Evolutionary conservation across 108 stramenopile genomes (phyloP).

Genomic region (Epithemia pelagica): DNA sequence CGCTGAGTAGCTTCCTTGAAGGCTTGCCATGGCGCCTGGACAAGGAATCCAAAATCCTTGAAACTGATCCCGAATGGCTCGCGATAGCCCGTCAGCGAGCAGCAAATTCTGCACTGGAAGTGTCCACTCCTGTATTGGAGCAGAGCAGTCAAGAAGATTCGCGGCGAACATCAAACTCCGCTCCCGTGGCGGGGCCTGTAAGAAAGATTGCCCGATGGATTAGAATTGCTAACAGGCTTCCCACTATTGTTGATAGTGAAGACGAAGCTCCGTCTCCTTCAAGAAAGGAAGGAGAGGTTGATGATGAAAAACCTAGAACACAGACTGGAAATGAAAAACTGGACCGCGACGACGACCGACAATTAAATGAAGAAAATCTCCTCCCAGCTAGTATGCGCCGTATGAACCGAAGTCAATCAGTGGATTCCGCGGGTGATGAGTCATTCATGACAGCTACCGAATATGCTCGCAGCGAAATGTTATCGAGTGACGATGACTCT

Average conservation of each 20-base stretch:
- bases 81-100: not conserved
- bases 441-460: not conserved
- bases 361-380: not conserved
- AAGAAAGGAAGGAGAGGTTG: not conserved
- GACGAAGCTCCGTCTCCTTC: not conserved
- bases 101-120: not conserved
- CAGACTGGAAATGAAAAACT: not conserved
- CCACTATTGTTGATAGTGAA: not conserved
- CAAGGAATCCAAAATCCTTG: not conserved
- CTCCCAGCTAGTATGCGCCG: not conserved
- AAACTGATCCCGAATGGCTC: not conserved
- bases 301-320: too few relatives aligned
- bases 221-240: not conserved
- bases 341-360: not conserved
- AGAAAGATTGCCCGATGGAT: not conserved
- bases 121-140: not conserved
- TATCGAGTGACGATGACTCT: not conserved
- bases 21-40: conserved; percentile 20
- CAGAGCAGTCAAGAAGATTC: not conserved
- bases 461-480: not conserved
- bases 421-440: not conserved
- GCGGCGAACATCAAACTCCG: not conserved
- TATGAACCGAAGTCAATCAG: not conserved
- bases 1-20: conserved; percentile 23
- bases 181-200: not conserved